A percentile compares a stretch with the other conserved stretches of the same genome.
Evolutionary conservation across 305 asterid species (phyloP).

Genomic region (Fraxinus sp.): DNA sequence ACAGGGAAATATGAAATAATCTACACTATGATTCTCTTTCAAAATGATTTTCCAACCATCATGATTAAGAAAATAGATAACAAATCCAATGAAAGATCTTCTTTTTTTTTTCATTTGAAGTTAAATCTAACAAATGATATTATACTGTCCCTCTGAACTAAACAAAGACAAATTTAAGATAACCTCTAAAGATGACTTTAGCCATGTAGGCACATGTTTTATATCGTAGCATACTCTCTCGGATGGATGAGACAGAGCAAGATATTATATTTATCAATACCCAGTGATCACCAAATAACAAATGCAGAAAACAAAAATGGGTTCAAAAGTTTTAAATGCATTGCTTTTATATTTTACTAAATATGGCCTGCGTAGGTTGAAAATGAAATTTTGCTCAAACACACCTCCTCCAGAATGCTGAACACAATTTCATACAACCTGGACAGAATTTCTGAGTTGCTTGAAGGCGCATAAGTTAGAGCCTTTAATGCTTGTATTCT

Average conservation of each 20-base stretch:
- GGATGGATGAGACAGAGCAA: conserved; percentile 1
- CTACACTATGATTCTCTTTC: background rate
- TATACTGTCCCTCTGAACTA: background rate
- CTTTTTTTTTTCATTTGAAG: background rate
- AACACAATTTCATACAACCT: conserved; percentile 89
- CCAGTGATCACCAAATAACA: conserved; percentile 16
- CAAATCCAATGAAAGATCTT: background rate
- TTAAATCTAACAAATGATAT: background rate
- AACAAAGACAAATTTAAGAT: background rate
- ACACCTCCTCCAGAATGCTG: conserved; percentile 90
- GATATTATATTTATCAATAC: background rate
- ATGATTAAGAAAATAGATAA: conserved; percentile 13
- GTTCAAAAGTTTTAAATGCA: background rate
- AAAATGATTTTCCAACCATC: background rate
- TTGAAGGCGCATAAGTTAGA: conserved; percentile 90
- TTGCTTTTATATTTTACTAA: conserved; percentile 3
- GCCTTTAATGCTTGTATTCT: conserved; percentile 98
- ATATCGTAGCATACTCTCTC: conserved; percentile 6
- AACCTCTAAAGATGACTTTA: conserved; percentile 4
- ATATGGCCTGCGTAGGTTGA: background rate
- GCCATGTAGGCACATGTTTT: background rate
- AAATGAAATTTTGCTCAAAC: conserved; percentile 18
- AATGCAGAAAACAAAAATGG: background rate
- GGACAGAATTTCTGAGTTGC: conserved; percentile 79
- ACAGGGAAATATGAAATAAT: background rate